Evolutionary conservation across 2,329 filamentous ascomycete species (phyloP).

Genomic region (Chrysosporium keratinophilum): DNA sequence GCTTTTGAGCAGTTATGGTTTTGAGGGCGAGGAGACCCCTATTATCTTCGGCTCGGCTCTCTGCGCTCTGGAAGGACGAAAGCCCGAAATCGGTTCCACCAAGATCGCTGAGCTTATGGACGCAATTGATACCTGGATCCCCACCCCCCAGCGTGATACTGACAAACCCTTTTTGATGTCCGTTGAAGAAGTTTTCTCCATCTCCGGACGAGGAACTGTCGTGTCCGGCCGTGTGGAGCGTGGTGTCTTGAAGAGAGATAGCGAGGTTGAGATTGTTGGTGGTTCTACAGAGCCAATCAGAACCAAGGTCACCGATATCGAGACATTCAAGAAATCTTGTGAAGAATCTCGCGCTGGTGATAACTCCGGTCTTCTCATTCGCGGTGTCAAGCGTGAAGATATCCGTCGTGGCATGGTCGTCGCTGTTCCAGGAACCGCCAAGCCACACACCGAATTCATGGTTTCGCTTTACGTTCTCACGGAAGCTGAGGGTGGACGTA

Average conservation of each 20-base stretch:
- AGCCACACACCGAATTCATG: conserved; percentile 84
- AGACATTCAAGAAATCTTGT: conserved; percentile 99
- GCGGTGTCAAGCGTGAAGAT: conserved; percentile 93
- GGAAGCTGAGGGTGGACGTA: conserved; percentile 96
- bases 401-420: conserved; percentile 91
- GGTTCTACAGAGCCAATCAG: conserved; percentile 74
- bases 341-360: conserved; percentile 93
- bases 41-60: conserved; percentile 96
- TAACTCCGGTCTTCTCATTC: conserved; percentile 93
- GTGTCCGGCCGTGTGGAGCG: conserved; percentile 96
- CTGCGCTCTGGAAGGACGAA: conserved; percentile 78
- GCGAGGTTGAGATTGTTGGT: conserved; percentile 88
- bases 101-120: conserved; percentile 88
- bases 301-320: conserved; percentile 99
- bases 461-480: conserved; percentile 92
- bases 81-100: conserved; percentile 71
- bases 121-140: conserved; percentile 92
- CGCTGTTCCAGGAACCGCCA: conserved; percentile 68
- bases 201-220: conserved; percentile 88
- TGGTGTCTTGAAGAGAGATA: conserved; percentile 83
- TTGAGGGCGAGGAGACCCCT: conserved; percentile 95
- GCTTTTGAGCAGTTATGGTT: conserved; percentile 81
- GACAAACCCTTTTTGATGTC: conserved; percentile 99
- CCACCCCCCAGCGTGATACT: conserved; percentile 81
- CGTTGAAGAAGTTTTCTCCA: conserved; percentile 85